Conservation (phyloP, 1,284 basidiomycete genomes). For the Ustilago nuda region DNA sequence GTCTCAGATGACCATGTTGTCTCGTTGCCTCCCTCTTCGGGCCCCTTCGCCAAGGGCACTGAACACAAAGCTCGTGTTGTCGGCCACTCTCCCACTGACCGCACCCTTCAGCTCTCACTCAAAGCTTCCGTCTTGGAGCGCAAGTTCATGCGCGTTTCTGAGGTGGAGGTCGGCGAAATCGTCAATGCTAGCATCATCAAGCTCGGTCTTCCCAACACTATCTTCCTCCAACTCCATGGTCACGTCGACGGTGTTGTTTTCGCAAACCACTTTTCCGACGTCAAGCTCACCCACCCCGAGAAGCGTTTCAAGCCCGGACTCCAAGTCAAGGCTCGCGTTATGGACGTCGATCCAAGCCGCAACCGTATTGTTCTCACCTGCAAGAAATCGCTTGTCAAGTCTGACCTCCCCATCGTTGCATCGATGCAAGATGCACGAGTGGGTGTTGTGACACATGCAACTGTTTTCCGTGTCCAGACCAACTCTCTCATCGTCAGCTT, state of each 20-base stretch:
- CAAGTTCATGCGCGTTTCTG: slow-evolving; percentile 85
- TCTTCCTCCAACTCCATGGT: slow-evolving; percentile 65
- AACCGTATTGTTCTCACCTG: slow-evolving; percentile 88
- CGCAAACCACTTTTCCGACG: slow-evolving; percentile 90
- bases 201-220: slow-evolving; percentile 57
- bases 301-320: slow-evolving; percentile 89
- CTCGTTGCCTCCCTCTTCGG: slow-evolving; percentile 74
- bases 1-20: slow-evolving; percentile 89
- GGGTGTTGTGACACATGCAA: slow-evolving; percentile 83
- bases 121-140: slow-evolving; percentile 85
- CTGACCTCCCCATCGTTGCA: slow-evolving; percentile 74
- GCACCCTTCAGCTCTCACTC: slow-evolving; percentile 85
- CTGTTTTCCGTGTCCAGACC: slow-evolving; percentile 73
- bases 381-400: slow-evolving; percentile 90
- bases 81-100: slow-evolving; percentile 88
- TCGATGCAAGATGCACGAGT: slow-evolving; percentile 77
- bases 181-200: slow-evolving; percentile 57
- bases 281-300: slow-evolving; percentile 77
- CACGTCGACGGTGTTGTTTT: slow-evolving; percentile 85
- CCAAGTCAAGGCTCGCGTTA: slow-evolving; percentile 88
- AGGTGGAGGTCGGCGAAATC: slow-evolving; percentile 73
- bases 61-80: slow-evolving; percentile 86
- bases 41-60: slow-evolving; percentile 58
- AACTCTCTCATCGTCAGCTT: slow-evolving; percentile 64
- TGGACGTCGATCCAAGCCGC: slow-evolving; percentile 83